A percentile compares a stretch with the other conserved stretches of the same genome.
Evolutionary conservation across 345 rosid genomes (phyloP).

Genomic region (Euphorbia pulcherrima): DNA sequence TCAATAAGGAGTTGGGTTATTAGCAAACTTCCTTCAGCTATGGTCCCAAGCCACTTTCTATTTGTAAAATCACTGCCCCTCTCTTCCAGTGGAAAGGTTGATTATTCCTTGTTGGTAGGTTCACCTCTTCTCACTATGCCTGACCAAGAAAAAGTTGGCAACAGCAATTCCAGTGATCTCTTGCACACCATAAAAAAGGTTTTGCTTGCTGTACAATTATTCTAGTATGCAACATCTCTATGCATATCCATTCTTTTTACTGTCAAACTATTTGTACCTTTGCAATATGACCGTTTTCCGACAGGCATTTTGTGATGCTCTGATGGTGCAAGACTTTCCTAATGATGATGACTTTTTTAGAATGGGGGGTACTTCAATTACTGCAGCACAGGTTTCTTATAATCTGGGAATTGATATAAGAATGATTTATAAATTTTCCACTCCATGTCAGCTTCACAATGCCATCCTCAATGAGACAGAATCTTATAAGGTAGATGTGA

Average conservation of each 20-base stretch:
- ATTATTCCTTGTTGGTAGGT: constrained; percentile 53
- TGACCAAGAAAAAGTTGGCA: constrained; percentile 31
- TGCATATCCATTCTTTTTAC: not conserved
- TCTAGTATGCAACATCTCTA: not conserved
- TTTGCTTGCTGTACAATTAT: constrained; percentile 13
- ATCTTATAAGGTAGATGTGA: constrained; percentile 24
- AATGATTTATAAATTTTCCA: constrained; percentile 63
- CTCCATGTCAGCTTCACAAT: constrained; percentile 58
- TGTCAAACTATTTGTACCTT: not conserved
- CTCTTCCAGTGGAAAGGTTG: constrained; percentile 79
- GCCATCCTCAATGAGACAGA: constrained; percentile 44
- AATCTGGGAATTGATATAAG: constrained; percentile 77
- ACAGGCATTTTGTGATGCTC: constrained; percentile 73
- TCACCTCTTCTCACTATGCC: constrained; percentile 23
- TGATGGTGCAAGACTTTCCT: constrained; percentile 63
- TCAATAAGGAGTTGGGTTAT: constrained; percentile 58
- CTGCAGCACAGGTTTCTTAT: constrained; percentile 85
- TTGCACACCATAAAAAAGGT: constrained; percentile 72
- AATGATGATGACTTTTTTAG: constrained; percentile 73
- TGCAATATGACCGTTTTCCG: constrained; percentile 7
- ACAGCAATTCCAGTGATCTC: constrained; percentile 24
- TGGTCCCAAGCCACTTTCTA: constrained; percentile 62
- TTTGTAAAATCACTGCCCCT: constrained; percentile 56
- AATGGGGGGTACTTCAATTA: constrained; percentile 82
- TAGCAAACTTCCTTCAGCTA: constrained; percentile 59